Base-by-base conservation (phyloP, 768 basidiomycete genomes). In the Lepiota venenata region DNA sequence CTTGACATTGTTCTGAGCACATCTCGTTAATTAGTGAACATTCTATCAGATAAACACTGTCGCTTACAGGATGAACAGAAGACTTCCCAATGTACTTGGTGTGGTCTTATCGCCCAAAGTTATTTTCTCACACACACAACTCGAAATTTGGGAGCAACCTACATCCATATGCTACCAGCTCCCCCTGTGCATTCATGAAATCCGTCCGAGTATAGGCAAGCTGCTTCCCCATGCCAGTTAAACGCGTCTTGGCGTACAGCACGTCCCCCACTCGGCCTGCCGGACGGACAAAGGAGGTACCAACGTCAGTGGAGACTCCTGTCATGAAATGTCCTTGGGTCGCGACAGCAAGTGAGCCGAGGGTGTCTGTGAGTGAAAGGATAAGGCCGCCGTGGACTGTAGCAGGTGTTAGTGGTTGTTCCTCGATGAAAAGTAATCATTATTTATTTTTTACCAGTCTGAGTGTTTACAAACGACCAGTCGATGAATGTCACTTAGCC, bases 11-110 rank as follows among this genome's bases (percentile, higher is more conserved):
- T 85, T 78, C 87, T 91, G 60, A 14, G 37, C 14, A 58, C 43
- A 46, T 51, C 22, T 11, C 12, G 15, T 37, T 53, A 44, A 36
- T 20, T n/a, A 37, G 10, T 21, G 2, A 5, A 7, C 14, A 22
- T 12, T 9, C 11, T 7, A 4, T 9, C 22, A 20, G 29, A 9
- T 22, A 45, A 40, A 29, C 14, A 39, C 18, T 45, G 40, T 7
- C 35, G 71, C 74, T 65, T 50, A 75, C 76, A 22, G 66, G 63
- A 59, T 78, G 71, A n/a, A 61, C 58, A 14, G 72, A 76, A 7
- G 87, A 89, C 64, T 80, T 88, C 12, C 88, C 90, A 53, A 93
- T 73, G 58, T 90, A 93, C 66, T 93, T 93, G 7, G 91, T 93
- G 61, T 93, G 91, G 56, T 85, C 91, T n/a, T 93, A 55, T 1